Percentiles rank a stretch among this genome's conserved stretches.
phyloP scores from a whole-genome alignment of 352 stramenopile genomes.

The Bremia lactucae region DNA sequence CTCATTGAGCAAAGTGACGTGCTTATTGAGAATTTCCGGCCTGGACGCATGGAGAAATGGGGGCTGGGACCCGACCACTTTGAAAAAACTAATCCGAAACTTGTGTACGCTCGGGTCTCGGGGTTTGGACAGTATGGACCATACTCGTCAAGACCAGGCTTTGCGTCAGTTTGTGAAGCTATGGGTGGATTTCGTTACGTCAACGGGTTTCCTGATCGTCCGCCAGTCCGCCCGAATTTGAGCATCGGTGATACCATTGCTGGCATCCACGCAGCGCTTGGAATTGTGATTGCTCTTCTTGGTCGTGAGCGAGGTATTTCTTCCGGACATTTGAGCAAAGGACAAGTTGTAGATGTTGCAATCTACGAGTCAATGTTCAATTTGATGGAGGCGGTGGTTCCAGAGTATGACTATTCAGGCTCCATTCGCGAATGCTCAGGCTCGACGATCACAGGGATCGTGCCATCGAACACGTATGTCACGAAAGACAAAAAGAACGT shows the following conservation, averaged over 20 bases:
- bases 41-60: slow-evolving; percentile 83
- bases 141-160: slow-evolving; percentile 65
- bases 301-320: slow-evolving; percentile 40
- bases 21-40: slow-evolving; percentile 84
- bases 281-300: slow-evolving; percentile 72
- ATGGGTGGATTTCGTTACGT: slow-evolving; percentile 83
- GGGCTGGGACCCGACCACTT: slow-evolving; percentile 68
- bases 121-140: slow-evolving; percentile 78
- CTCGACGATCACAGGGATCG: slow-evolving; percentile 82
- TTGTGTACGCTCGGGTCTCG: slow-evolving; percentile 80
- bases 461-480: slow-evolving; percentile 82
- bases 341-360: slow-evolving; percentile 75
- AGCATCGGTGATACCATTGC: slow-evolving; percentile 78
- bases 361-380: slow-evolving; percentile 87
- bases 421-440: slow-evolving; percentile 73
- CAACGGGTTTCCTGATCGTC: slow-evolving; percentile 75
- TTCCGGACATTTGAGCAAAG: slow-evolving; percentile 15
- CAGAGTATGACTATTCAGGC: slow-evolving; percentile 77
- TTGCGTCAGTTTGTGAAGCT: slow-evolving; percentile 80
- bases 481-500: slow-evolving; percentile 76
- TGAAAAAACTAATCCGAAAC: slow-evolving; percentile 55
- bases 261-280: slow-evolving; percentile 70
- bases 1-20: slow-evolving; percentile 72
- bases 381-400: slow-evolving; percentile 75
- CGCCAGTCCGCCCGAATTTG: slow-evolving; percentile 71